Evolutionary conservation across 2,329 filamentous ascomycete species (phyloP), one percentile per base, ranked within the genome.

Genomic region (Aspergillus novofumigatus): DNA sequence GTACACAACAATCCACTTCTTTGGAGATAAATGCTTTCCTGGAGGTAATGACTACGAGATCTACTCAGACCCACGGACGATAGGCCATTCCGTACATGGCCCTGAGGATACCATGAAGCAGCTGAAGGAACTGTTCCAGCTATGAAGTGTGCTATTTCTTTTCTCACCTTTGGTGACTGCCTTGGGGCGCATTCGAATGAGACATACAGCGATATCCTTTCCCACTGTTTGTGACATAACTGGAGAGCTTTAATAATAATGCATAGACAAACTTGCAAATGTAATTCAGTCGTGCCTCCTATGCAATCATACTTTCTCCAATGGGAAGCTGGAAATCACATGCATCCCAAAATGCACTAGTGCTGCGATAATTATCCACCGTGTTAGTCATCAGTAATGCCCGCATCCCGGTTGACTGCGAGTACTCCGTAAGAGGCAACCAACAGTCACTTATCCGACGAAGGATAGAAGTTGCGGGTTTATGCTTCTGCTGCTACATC

Each of bases 11-110:
- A 89, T 97, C 66, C 94, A 97, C 81, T 97, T 97, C 84, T 99
- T 97, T 69, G 94, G 94, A 64, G 94, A 99, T 83, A 99, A 97
- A 87, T 90, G 90, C 26, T 87, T 86, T 72, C 77, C 87, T 74
- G 93, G 94, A 62, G 94, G 94, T 60, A 99, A 97, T 75, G 94
- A 99, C 77, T 93, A 87, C 73, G 93, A 97, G 80, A 97, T 99
- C 72, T 97, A 88, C 76, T 81, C 78, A 64, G 93, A 97, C 73
- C 71, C 83, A 54, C 83, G 93, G 69, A 95, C 90, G 38, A 86
- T 89, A 59, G 94, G 94, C 1, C 94, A 99, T 77, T 81, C 87
- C 26, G 94, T 97, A 63, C 85, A 81, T 64, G 84, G 82, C 45
- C 93, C 93, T 6, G 87, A 92, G 56, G 91, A 97, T 69, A 97